Conservation (phyloP, 805 yeast species). For the Metschnikowia colocasiae region DNA sequence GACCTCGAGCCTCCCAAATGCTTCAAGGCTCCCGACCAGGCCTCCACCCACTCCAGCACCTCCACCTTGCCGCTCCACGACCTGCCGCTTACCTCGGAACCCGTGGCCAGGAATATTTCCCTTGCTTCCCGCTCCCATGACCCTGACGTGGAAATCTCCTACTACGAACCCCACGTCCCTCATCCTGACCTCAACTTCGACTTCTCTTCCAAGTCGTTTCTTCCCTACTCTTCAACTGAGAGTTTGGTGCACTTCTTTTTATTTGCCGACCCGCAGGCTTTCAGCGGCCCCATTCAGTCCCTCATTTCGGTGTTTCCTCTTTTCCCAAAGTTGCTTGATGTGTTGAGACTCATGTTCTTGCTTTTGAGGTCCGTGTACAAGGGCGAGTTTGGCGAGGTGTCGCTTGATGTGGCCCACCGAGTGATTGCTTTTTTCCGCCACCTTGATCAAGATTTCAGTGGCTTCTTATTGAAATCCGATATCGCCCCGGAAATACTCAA, state of each 20-base stretch:
- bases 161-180: constrained; percentile 24
- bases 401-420: constrained; percentile 43
- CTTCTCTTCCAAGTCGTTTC: constrained; percentile 27
- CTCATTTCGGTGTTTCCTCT: constrained; percentile 32
- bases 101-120: background rate
- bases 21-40: background rate
- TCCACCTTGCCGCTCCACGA: constrained; percentile 1
- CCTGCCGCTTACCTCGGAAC: background rate
- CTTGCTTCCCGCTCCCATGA: background rate
- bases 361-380: constrained; percentile 21
- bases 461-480: constrained; percentile 63
- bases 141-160: constrained; percentile 17
- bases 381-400: constrained; percentile 23
- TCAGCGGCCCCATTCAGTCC: constrained; percentile 14
- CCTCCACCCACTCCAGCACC: background rate
- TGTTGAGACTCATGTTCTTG: constrained; percentile 22
- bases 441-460: constrained; percentile 57
- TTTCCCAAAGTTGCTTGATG: constrained; percentile 31
- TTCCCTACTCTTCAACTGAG: constrained; percentile 59
- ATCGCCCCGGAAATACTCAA: constrained; percentile 56
- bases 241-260: constrained; percentile 73
- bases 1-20: background rate
- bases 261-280: constrained; percentile 21
- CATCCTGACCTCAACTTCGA: constrained; percentile 46
- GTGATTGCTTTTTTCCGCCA: constrained; percentile 52